Base-by-base conservation (phyloP, 768 basidiomycete genomes). In the Pseudohyphozyma bogoriensis region DNA sequence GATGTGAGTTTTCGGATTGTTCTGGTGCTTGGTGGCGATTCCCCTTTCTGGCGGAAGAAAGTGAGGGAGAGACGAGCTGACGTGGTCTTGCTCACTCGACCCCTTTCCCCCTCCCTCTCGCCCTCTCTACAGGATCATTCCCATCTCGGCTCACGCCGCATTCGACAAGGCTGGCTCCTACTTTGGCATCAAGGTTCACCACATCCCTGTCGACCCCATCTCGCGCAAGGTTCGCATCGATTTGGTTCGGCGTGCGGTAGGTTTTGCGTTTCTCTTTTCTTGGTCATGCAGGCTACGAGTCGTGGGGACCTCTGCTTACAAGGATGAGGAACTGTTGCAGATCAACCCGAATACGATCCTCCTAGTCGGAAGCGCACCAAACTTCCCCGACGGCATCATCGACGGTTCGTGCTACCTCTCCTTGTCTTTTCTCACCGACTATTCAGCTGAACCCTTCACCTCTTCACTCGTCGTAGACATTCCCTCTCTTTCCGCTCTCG, bases 101-200 rank as follows among this genome's bases (percentile, higher is more conserved):
- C 32, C 16, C 49, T 55, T 45, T 47, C 31, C 9, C 11, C 32
- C 37, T 6, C 46, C 32, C 20, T 18, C 33, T 18, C 60, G 45
- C 3, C 37, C 32, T 11, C 11, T 4, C 18, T 22, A 31, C 57
- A 93, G 91, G 77, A 78, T 96, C 62, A 75, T 96, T 11, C 86
- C 91, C 0, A 77, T 80, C 1, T 85, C 87, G 0, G 90, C 86
- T 0, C 93, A 96, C 70, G 89, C 89, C 3, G 93, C 93, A 0
- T 99, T 99, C 72, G 85, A 90, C 77, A 99, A 99, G 73, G 70
- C 85, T 5, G 85, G 83, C 2, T 81, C 83, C 12, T 96, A 93
- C 73, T 81, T 96, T 71, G 81, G 82, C 18, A 82, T 99, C 77
- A 96, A 95, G 77, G 78, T 92, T 8, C 90, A 90, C 68, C 79